These are phyloP conservation scores for Eruca vesicaria DNA, from an alignment of 441 rosid genomes.

Conservation along the genomic window DNA sequence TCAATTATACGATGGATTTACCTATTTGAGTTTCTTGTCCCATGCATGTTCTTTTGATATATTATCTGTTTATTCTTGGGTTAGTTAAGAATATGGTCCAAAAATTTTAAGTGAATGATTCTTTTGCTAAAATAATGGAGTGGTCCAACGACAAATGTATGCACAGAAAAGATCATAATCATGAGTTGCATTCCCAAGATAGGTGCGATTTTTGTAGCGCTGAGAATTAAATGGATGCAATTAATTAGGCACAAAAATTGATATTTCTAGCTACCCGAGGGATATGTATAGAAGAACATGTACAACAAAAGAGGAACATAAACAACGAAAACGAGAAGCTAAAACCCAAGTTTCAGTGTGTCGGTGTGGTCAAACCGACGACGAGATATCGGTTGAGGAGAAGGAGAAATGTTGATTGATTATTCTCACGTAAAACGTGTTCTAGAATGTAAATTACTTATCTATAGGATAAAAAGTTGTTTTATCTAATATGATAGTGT, in stretches of 20 bases:
- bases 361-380: constrained; percentile 29
- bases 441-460: background rate
- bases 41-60: constrained; percentile 22
- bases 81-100: constrained; percentile 22
- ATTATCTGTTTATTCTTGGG: constrained; percentile 28
- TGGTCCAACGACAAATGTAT: constrained; percentile 32
- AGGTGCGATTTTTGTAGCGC: constrained; percentile 27
- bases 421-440: background rate
- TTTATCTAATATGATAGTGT: too few species aligned
- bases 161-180: constrained; percentile 21
- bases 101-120: background rate
- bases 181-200: constrained; percentile 36
- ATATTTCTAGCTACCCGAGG: constrained; percentile 24
- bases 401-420: constrained; percentile 1
- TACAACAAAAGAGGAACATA: background rate
- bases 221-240: constrained; percentile 29
- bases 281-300: constrained; percentile 2
- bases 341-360: constrained; percentile 9
- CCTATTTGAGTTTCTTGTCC: constrained; percentile 4
- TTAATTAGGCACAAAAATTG: constrained; percentile 14
- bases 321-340: background rate
- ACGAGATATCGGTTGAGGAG: background rate
- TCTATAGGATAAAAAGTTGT: background rate
- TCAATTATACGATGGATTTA: background rate
- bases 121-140: constrained; percentile 1